phyloP scores from a whole-genome alignment of 2,329 filamentous ascomycete species.

The Colletotrichum sp. region DNA sequence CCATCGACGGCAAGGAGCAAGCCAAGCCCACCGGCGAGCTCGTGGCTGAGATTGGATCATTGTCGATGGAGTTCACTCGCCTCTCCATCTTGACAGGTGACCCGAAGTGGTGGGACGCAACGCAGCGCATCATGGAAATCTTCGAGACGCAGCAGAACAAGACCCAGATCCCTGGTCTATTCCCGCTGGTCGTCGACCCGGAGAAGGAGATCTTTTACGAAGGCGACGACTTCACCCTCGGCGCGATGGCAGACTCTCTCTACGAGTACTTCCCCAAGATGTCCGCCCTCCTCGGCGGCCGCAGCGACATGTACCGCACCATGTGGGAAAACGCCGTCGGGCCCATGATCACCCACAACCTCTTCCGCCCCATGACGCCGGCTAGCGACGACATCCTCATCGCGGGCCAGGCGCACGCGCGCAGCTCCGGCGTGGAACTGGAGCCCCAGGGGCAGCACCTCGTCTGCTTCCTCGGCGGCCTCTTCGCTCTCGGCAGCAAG shows the following conservation, averaged over 20 bases:
- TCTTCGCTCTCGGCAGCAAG: conserved; percentile 71
- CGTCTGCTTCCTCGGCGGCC: conserved; percentile 73
- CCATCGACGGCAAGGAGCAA: conserved; percentile 26
- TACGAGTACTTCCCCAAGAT: conserved; percentile 69
- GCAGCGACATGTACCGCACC: conserved; percentile 62
- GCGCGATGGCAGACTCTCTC: conserved; percentile 58
- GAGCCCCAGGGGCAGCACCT: conserved; percentile 59
- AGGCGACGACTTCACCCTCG: conserved; percentile 53
- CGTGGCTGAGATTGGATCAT: conserved; percentile 68
- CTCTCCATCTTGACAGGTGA: conserved; percentile 76
- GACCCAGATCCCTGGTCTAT: conserved; percentile 78
- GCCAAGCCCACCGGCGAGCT: conserved; percentile 31
- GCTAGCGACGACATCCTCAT: conserved; percentile 68
- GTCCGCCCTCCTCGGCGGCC: conserved; percentile 70
- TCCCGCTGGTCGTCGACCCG: conserved; percentile 70
- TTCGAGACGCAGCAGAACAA: conserved; percentile 72
- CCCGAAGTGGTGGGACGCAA: conserved; percentile 76
- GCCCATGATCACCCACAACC: conserved; percentile 63
- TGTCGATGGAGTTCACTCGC: conserved; percentile 74
- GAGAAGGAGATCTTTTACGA: conserved; percentile 48
- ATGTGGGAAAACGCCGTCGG: conserved; percentile 70
- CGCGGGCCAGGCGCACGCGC: conserved; percentile 44
- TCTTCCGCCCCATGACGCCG: conserved; percentile 74
- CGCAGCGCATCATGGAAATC: conserved; percentile 74
- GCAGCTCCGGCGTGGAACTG: conserved; percentile 49